Base-by-base conservation (phyloP, 352 stramenopile genomes). In the Phytopythium delawarense region DNA sequence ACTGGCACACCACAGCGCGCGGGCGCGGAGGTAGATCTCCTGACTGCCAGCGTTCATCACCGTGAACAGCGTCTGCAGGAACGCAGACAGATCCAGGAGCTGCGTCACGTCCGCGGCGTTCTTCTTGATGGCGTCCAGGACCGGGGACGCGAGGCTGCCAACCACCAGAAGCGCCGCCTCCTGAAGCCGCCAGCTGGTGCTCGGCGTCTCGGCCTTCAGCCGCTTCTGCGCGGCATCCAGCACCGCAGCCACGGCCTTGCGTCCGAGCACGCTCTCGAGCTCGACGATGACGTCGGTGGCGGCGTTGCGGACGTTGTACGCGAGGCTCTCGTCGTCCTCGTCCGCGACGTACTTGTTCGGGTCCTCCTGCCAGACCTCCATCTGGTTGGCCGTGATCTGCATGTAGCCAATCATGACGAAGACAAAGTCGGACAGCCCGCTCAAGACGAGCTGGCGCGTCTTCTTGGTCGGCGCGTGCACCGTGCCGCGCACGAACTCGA, bases 311-410 rank as follows among this genome's bases (percentile, higher is more conserved):
- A 92, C 76, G 61, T 82, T 92, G 66, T 90, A 91, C 49, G 80
- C 65, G n/a, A 91, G 62, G 39, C 81, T 91, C 57, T 92, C 81
- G 63, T 94, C 86, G 60, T 94, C 86, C 69, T 94, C 86, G 51
- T 94, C 86, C 0, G 83, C 83, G 18, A 94, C 76, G 64, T 92
- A 94, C 66, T 91, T 86, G 69, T 94, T 92, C 35, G 86, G 80
- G 53, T 92, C 80, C 16, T 92, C 86, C 35, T 82, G 66, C 86
- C 86, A 94, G 44, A 74, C 78, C 59, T 87, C 72, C 69, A 87
- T 80, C 62, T 94, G 86, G 55, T 78, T 78, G 52, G 71, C 63
- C 1, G 83, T 91, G 59, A 94, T 94, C 53, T 92, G 83, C 81
- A 92, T 91, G 73, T 92, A 94, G 45, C 72, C 79, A 61, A 94